Percentiles rank a stretch among this genome's conserved stretches.
Evolutionary conservation across 169 alveolate genomes (phyloP).

Genomic region (Theileria equi): DNA sequence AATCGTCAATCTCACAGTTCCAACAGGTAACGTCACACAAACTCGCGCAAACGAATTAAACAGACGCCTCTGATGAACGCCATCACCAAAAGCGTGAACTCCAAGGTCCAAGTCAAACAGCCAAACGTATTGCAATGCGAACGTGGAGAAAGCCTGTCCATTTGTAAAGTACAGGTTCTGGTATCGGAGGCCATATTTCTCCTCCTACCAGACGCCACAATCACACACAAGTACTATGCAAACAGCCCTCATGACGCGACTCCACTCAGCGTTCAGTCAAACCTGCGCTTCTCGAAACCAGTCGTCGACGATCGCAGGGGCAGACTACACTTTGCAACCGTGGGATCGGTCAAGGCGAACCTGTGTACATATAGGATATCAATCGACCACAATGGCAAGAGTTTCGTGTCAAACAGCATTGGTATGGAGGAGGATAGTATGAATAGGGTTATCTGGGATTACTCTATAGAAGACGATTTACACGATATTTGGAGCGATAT

Average conservation of each 20-base stretch:
- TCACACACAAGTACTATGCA: slow-evolving; percentile 21
- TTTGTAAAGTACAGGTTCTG: slow-evolving; percentile 5
- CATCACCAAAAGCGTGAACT: slow-evolving; percentile 49
- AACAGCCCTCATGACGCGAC: not conserved
- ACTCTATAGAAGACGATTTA: slow-evolving; percentile 28
- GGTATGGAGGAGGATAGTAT: slow-evolving; percentile 30
- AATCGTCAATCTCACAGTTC: slow-evolving; percentile 33
- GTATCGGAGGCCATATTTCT: slow-evolving; percentile 14
- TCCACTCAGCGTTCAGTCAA: not conserved
- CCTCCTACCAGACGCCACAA: slow-evolving; percentile 18
- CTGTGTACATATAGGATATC: slow-evolving; percentile 30
- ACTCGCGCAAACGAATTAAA: not conserved
- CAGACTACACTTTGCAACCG: slow-evolving; percentile 28
- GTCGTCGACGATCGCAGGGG: slow-evolving; percentile 25
- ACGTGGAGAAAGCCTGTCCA: not conserved
- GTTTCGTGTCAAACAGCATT: slow-evolving; percentile 2
- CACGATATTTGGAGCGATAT: slow-evolving; percentile 12
- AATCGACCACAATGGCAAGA: slow-evolving; percentile 26
- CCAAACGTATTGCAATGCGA: slow-evolving; percentile 18
- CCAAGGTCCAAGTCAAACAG: slow-evolving; percentile 47
- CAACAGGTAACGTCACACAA: slow-evolving; percentile 35
- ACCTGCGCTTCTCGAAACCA: not conserved
- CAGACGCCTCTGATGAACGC: slow-evolving; percentile 61
- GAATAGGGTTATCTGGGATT: slow-evolving; percentile 49
- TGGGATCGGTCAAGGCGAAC: slow-evolving; percentile 43